Evolutionary conservation across 768 basidiomycete genomes (phyloP).

Genomic region (Postia placenta): DNA sequence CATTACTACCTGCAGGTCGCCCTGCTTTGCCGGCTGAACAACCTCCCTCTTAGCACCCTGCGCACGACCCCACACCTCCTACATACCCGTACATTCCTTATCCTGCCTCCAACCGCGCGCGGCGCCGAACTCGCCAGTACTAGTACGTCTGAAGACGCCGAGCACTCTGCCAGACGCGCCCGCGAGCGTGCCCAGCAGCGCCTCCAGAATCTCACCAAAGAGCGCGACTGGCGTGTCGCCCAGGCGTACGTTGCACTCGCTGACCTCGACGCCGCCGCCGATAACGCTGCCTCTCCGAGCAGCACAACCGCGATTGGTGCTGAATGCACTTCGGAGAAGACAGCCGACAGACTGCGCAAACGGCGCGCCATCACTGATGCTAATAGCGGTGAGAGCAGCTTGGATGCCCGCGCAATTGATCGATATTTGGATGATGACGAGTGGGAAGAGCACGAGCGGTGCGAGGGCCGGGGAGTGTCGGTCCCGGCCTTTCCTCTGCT

Average conservation of each 20-base stretch:
- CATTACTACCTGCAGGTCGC: conserved; percentile 36
- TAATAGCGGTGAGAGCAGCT: background rate
- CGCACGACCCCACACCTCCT: conserved; percentile 69
- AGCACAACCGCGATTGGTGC: conserved; percentile 9
- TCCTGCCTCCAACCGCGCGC: conserved; percentile 39
- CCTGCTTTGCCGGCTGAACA: conserved; percentile 59
- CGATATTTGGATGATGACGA: conserved; percentile 63
- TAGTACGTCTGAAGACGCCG: conserved; percentile 26
- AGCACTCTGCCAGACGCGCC: conserved; percentile 35
- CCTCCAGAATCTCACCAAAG: conserved; percentile 62
- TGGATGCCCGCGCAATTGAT: conserved; percentile 50
- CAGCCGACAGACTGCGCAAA: conserved; percentile 4
- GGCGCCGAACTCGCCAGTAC: conserved; percentile 15
- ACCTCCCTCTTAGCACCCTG: conserved; percentile 57
- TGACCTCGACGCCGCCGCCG: conserved; percentile 27
- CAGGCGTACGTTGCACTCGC: conserved; percentile 68
- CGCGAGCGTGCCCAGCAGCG: conserved; percentile 51
- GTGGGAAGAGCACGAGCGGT: conserved; percentile 48
- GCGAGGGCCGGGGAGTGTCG: conserved; percentile 21
- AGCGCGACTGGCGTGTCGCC: conserved; percentile 60
- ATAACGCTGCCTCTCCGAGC: conserved; percentile 1
- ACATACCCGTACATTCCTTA: conserved; percentile 57
- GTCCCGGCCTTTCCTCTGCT: conserved; percentile 19
- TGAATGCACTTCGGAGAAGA: background rate
- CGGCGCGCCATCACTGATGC: background rate